A percentile compares a stretch with the other conserved stretches of the same genome.
Conservation (phyloP, 345 rosid genomes). For the Salix arbutifolia region DNA sequence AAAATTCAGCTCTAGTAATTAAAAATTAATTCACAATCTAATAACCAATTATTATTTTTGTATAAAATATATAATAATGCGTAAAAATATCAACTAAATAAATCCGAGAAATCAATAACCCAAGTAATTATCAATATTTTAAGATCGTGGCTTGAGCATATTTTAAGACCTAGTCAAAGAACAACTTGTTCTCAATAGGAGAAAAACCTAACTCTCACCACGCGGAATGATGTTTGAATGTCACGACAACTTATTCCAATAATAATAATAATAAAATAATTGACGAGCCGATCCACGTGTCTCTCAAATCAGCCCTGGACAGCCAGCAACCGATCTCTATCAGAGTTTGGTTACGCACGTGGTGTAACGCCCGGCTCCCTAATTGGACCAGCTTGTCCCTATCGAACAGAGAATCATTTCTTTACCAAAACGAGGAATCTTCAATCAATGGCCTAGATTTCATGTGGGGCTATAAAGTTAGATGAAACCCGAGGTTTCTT, state of each 20-base stretch:
- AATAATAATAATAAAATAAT: neutral
- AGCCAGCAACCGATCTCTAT: conserved; percentile 5
- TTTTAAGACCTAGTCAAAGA: no score
- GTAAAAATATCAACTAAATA: no score
- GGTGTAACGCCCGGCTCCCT: conserved; percentile 20
- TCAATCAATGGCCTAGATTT: neutral
- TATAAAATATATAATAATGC: no score
- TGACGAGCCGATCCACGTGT: conserved; percentile 17
- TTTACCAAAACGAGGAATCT: neutral
- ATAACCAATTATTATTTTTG: no score
- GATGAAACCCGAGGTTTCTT: neutral
- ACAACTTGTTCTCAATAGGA: no score
- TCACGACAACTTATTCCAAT: neutral
- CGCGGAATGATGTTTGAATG: neutral
- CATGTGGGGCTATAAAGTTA: neutral
- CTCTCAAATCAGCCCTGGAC: neutral
- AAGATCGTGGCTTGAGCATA: no score
- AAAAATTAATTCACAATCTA: no score
- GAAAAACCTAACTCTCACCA: neutral
- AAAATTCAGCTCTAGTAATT: no score
- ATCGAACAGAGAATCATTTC: no score
- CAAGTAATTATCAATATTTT: no score
- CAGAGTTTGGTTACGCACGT: conserved; percentile 29
- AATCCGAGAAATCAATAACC: no score
- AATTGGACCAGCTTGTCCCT: conserved; percentile 25